Percentiles rank a stretch among this genome's conserved stretches.
Conservation (phyloP, 2,329 filamentous ascomycete genomes). For the Exophiala calicioides region DNA sequence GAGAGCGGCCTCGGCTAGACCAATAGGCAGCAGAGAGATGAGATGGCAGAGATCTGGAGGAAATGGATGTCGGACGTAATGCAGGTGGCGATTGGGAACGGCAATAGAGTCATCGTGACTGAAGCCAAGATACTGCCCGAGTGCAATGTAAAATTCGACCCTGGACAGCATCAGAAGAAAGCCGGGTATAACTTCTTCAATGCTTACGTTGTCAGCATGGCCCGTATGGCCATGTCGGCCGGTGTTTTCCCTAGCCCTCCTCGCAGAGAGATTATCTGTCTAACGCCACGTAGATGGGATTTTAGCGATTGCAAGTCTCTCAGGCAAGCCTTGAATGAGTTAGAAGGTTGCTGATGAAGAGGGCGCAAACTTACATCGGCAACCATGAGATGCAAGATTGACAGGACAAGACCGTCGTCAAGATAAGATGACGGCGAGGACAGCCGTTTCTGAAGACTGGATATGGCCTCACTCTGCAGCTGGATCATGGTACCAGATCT, state of each 20-base stretch:
- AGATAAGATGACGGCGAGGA: constrained; percentile 15
- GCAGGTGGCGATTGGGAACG: constrained; percentile 13
- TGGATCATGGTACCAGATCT: constrained; percentile 12
- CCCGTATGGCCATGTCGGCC: constrained; percentile 17
- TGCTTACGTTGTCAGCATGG: constrained; percentile 18
- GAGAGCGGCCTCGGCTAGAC: constrained; percentile 22
- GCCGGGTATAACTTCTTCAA: background rate
- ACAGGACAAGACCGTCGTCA: constrained; percentile 22
- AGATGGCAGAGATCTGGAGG: constrained; percentile 17
- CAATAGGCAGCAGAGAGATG: constrained; percentile 16
- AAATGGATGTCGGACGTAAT: constrained; percentile 21
- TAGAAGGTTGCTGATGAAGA: too few species aligned
- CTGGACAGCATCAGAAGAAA: constrained; percentile 7
- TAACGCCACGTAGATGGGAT: constrained; percentile 16
- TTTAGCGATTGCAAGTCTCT: constrained; percentile 18
- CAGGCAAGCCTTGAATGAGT: constrained; percentile 11
- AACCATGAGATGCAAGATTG: constrained; percentile 23
- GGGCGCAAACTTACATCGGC: constrained; percentile 18
- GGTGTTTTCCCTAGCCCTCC: constrained; percentile 17
- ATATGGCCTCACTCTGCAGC: constrained; percentile 20
- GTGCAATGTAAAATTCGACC: constrained; percentile 21
- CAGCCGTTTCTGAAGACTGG: constrained; percentile 17
- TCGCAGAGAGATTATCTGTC: constrained; percentile 20
- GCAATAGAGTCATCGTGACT: constrained; percentile 14
- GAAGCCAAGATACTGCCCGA: constrained; percentile 21